phyloP scores from a whole-genome alignment of 2,329 filamentous ascomycete genomes.

The Diaporthe amygdali region DNA sequence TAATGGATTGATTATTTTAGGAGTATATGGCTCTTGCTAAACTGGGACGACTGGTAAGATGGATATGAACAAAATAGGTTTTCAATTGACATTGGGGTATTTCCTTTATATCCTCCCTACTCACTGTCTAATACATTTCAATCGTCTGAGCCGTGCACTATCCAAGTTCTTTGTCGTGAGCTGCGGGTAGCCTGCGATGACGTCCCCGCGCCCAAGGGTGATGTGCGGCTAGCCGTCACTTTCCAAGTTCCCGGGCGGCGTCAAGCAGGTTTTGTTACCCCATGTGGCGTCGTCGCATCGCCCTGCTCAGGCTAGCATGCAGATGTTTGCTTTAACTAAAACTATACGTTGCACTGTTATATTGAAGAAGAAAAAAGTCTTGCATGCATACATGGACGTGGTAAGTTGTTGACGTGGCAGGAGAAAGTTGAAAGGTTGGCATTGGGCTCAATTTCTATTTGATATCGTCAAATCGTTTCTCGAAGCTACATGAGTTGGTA shows the following conservation, averaged over 20 bases:
- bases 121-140: too few species aligned
- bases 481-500: constrained; percentile 15
- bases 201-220: not conserved
- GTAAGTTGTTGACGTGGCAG: not conserved
- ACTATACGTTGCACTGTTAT: not conserved
- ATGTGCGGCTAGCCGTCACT: not conserved
- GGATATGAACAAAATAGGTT: not conserved
- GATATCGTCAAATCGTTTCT: constrained; percentile 23
- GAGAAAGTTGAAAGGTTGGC: not conserved
- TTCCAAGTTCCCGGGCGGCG: constrained; percentile 13
- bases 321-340: not conserved
- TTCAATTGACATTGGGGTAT: not conserved
- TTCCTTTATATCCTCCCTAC: not conserved
- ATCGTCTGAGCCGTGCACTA: not conserved
- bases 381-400: not conserved
- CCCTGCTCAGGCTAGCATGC: not conserved
- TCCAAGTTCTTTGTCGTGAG: not conserved
- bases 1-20: not conserved
- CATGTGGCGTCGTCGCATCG: not conserved
- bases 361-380: not conserved
- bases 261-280: constrained; percentile 14
- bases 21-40: not conserved
- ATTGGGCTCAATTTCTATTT: constrained; percentile 1
- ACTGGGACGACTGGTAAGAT: not conserved
- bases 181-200: constrained; percentile 7